These are phyloP conservation scores for Hypoxylon fragiforme DNA, from an alignment of 495 filamentous ascomycete species.

Conservation along the genomic window DNA sequence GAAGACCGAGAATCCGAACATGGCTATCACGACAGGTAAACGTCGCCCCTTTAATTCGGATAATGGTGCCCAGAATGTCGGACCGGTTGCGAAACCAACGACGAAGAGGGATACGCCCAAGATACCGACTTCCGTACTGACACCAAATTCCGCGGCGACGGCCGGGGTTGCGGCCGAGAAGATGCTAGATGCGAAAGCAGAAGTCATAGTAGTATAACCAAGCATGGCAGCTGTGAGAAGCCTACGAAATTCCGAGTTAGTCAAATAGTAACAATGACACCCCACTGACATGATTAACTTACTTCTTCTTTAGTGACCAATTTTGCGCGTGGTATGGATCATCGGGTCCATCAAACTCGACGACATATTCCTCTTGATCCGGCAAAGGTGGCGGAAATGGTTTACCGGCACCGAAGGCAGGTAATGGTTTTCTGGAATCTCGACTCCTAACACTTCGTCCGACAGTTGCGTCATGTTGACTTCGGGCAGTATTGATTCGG, in stretches of 20 bases:
- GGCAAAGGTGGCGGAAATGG: slow-evolving; percentile 74
- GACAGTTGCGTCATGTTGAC: slow-evolving; percentile 76
- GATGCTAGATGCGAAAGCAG: slow-evolving; percentile 72
- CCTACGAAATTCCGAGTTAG: slow-evolving; percentile 44
- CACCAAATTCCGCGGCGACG: slow-evolving; percentile 56
- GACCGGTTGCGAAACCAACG: slow-evolving; percentile 71
- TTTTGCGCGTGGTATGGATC: slow-evolving; percentile 85
- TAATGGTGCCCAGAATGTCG: slow-evolving; percentile 67
- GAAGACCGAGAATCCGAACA: slow-evolving; percentile 82
- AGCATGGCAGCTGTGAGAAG: slow-evolving; percentile 70
- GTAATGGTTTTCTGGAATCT: slow-evolving; percentile 59
- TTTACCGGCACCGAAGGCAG: slow-evolving; percentile 71
- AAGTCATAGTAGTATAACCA: slow-evolving; percentile 73
- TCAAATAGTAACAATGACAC: background rate
- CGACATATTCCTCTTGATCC: slow-evolving; percentile 78
- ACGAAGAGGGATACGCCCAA: slow-evolving; percentile 73
- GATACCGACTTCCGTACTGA: slow-evolving; percentile 61
- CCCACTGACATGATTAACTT: slow-evolving; percentile 31
- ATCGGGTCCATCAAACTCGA: slow-evolving; percentile 79
- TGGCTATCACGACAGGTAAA: slow-evolving; percentile 68
- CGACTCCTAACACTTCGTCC: slow-evolving; percentile 58
- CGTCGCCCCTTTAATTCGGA: slow-evolving; percentile 79
- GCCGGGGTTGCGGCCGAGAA: slow-evolving; percentile 65
- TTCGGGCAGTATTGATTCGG: slow-evolving; percentile 73
- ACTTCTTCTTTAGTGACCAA: slow-evolving; percentile 80